Base-by-base conservation (phyloP, 495 filamentous ascomycete species). In the Xylaria sp. region DNA sequence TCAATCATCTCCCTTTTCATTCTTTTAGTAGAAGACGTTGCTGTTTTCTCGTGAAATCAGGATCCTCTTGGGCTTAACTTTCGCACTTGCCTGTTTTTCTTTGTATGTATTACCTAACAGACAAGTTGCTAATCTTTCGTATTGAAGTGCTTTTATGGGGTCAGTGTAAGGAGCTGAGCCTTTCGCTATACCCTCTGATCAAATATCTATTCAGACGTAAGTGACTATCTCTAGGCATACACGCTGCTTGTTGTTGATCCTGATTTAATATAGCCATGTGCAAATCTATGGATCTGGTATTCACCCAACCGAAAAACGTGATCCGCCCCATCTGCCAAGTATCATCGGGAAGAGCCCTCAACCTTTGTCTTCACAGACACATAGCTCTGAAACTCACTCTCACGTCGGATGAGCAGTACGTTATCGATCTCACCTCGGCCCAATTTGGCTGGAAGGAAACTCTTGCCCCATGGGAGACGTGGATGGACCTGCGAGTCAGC, bases 371-470 rank as follows among this genome's bases (percentile, higher is more conserved):
- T n/a, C 24, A 41, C 11, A 59, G 21, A 37, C 62, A 71, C 53
- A 44, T 26, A 12, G 50, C 19, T 5, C 15, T 71, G 1, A 50
- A 33, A 21, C n/a, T 67, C 31, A 67, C 40, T 6, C 41, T 71
- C 17, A 2, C 2, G 11, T 67, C 62, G 1, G 53, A 26, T 21
- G 69, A 71, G 40, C 19, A 26, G 8, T 71, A 67, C 29, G 53
- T 71, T 40, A 52, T 71, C 31, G 69, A 71, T 24, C 50, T 71
- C 31, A 52, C 24, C 12, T 24, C 12, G 4, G 33, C 35, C 21
- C 31, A 58, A 17, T 66, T 59, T 37, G 69, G 69, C 37, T 71
- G 69, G 69, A 29, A 43, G 17, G 69, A 71, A 24, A 17, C 43
- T 33, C 69, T 71, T 15, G 29, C 62, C 1, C 69, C 62, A 11